Evolutionary conservation across 768 basidiomycete genomes (phyloP), one percentile per base, ranked within the genome.

Genomic region (Pulveroboletus sp.): DNA sequence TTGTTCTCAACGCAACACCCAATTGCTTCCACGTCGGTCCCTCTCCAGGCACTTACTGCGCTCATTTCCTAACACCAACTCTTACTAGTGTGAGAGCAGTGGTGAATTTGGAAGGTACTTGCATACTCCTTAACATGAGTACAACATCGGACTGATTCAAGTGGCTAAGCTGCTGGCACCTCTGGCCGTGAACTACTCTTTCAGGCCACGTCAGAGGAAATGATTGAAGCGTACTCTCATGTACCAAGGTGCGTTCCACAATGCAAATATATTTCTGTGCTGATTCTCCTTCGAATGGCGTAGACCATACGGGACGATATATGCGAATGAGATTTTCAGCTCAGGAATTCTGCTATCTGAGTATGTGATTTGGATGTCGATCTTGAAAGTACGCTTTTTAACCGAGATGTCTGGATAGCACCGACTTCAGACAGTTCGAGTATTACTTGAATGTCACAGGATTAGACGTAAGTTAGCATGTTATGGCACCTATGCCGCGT

Each of bases 381-480:
- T 17, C 1, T 42, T 10, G 7, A 35, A 8, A 17, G 15, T n/a
- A 2, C 72, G 8, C 15, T 26, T 49, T 30, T 49, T 43, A 14
- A 52, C 55, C 46, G 32, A 49, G 33, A 47, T 42, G 24, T 50
- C 14, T 41, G 39, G 45, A 32, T 58, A 93, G 91, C 62, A 98
- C 95, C 44, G 94, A 98, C 67, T 97, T 97, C 60, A 82, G 90
- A 27, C 95, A 97, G 57, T 97, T 96, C 54, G 88, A 91, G 58
- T 71, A 85, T 49, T 96, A 96, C 63, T 70, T 94, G 30, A 88
- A 90, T 58, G 84, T 97, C 17, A 88, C 93, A 0, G 95, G 95
- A 10, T 69, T 97, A 18, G 95, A 98, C 66, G 90, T 89, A 61
- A 60, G 83, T 70, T 39, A 30, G 2, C 24, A n/a, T 46, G 17